Evolutionary conservation across 495 filamentous ascomycete species (phyloP).

Genomic region (Schizothecium vesticola): DNA sequence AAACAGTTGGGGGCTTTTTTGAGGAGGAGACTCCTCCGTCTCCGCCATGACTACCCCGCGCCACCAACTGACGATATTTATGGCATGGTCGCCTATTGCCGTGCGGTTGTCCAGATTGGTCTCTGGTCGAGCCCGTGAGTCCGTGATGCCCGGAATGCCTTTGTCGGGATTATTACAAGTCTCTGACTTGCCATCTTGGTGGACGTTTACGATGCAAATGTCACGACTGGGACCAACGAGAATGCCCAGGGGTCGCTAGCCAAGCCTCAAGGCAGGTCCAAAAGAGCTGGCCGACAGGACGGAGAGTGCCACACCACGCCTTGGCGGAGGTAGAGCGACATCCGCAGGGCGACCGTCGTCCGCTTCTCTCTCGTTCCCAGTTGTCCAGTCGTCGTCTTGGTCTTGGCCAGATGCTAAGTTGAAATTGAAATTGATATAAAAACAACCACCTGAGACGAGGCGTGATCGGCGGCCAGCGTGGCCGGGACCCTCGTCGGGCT

Average conservation of each 20-base stretch:
- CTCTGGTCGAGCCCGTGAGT: not conserved
- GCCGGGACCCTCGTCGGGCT: slow-evolving; percentile 6
- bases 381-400: not conserved
- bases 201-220: not conserved
- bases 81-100: not conserved
- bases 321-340: not conserved
- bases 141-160: not conserved
- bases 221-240: not conserved
- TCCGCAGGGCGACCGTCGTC: not conserved
- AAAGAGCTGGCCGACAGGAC: not conserved
- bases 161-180: not conserved
- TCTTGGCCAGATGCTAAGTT: not conserved
- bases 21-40: not conserved
- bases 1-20: not conserved
- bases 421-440: not conserved
- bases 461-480: slow-evolving; percentile 1
- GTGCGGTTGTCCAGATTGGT: slow-evolving; percentile 5
- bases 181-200: not conserved
- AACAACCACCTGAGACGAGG: not conserved
- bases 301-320: not conserved
- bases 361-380: not conserved
- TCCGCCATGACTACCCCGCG: not conserved
- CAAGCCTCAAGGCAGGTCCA: not conserved
- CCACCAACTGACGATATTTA: not conserved
- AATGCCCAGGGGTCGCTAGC: not conserved